Percentiles rank a stretch among this genome's conserved stretches.
These are phyloP conservation scores for Solanum chiquidenum DNA, from an alignment of 257 asterid genomes.

Conservation along the genomic window DNA sequence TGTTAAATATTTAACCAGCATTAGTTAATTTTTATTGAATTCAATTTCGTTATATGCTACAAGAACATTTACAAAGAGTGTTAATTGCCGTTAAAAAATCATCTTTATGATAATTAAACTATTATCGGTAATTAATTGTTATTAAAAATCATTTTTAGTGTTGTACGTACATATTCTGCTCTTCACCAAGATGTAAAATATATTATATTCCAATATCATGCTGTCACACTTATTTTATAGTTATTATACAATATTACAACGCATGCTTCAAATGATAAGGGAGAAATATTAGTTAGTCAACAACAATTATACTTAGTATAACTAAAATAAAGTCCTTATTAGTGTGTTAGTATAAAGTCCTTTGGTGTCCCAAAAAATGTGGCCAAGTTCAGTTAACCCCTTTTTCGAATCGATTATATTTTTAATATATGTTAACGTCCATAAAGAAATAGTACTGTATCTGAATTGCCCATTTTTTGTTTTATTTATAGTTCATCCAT, in stretches of 20 bases:
- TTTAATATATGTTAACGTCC: background rate
- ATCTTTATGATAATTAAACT: too few species aligned
- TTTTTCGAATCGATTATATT: background rate
- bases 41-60: too few species aligned
- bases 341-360: background rate
- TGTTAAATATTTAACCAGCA: too few species aligned
- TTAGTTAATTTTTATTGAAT: too few species aligned
- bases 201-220: background rate
- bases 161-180: background rate
- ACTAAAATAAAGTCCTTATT: background rate
- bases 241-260: background rate
- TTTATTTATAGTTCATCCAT: background rate
- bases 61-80: too few species aligned
- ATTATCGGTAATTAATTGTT: too few species aligned
- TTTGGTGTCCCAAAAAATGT: background rate
- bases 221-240: background rate
- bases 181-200: background rate
- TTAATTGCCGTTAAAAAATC: too few species aligned
- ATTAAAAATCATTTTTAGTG: too few species aligned
- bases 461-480: background rate
- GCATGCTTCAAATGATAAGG: background rate
- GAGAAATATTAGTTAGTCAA: background rate
- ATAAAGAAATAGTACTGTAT: background rate
- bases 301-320: background rate
- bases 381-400: background rate